phyloP scores from a whole-genome alignment of 768 basidiomycete genomes.

The Auricularia sp. region DNA sequence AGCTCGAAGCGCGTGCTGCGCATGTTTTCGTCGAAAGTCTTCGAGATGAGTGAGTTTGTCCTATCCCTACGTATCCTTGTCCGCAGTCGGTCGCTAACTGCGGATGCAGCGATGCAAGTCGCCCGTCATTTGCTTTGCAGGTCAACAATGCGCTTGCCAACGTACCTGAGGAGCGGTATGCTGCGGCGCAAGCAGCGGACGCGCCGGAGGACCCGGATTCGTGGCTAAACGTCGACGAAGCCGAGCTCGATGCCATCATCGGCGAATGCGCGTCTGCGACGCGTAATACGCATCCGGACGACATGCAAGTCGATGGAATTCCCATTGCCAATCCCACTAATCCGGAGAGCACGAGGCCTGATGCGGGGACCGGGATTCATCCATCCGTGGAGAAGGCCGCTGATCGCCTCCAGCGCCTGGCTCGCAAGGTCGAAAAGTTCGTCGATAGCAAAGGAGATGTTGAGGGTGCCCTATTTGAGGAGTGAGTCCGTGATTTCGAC shows the following conservation, averaged over 20 bases:
- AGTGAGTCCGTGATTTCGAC: conserved; percentile 44
- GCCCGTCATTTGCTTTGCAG: conserved; percentile 66
- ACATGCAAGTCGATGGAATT: conserved; percentile 41
- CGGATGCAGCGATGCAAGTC: conserved; percentile 39
- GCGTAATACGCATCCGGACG: conserved; percentile 17
- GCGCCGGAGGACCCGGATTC: conserved; percentile 63
- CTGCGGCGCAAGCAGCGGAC: conserved; percentile 10
- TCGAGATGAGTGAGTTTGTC: conserved; percentile 51
- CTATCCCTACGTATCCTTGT: neutral
- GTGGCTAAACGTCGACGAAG: conserved; percentile 77
- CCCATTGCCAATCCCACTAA: no score
- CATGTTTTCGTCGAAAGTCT: conserved; percentile 52
- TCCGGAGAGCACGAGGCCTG: neutral
- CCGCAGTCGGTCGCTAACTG: neutral
- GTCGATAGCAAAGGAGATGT: conserved; percentile 83
- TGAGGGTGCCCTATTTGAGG: conserved; percentile 82
- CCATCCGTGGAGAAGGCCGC: conserved; percentile 56
- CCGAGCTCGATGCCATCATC: conserved; percentile 68
- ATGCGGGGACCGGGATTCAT: conserved; percentile 18
- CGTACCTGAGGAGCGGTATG: conserved; percentile 21
- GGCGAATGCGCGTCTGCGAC: conserved; percentile 23
- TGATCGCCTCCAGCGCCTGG: conserved; percentile 57
- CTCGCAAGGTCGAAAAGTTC: conserved; percentile 80
- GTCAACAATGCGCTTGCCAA: conserved; percentile 55
- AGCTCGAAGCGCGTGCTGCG: conserved; percentile 61